Base-by-base conservation (phyloP, 805 yeast species). In the Lachancea sp. region DNA sequence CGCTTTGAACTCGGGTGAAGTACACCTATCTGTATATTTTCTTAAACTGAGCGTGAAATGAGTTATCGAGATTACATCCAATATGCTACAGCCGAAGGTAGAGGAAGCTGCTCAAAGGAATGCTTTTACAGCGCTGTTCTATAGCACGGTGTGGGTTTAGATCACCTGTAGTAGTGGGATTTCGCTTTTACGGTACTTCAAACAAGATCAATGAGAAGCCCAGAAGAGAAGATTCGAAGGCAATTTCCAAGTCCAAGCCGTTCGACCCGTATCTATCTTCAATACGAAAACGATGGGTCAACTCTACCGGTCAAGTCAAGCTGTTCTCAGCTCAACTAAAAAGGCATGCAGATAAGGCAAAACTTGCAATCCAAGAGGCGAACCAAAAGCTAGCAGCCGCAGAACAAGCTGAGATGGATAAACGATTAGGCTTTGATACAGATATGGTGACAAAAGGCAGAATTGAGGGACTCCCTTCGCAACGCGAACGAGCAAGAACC, bases 401-500 rank as follows among this genome's bases (percentile, higher is more conserved):
- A 43, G 70, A 65, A 39, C 51, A 51, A 20, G 67, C 63, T 29
- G 58, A 63, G 28, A 54, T 51, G 1, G 66, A 62, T 30, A 49
- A 50, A 12, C 48, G 46, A 25, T 40, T 56, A 4, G 65, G 59
- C 19, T 67, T 65, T 48, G 56, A 67, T 13, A 63, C 64, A 19
- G 68, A 69, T 29, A 54, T 67, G 3, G 54, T 50, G 13, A 58
- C 52, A 29, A 50, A 54, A 34, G 49, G 43, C 7, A 55, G 45
- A 23, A 67, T 68, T 15, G 51, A 52, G 31, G 69, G 61, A 3
- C 50, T 74, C 18, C 78, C 78, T 3, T 71, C 76, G 0, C 69
- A 70, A 42, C 55, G 67, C 38, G 76, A 71, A 43, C 50, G 61
- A 15, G 51, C 58, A 18, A 59, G 75, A 36, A 61, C 56, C 37